Conservation (phyloP, 1,284 basidiomycete species). For the Apiotrichum mycotoxinovorans region DNA sequence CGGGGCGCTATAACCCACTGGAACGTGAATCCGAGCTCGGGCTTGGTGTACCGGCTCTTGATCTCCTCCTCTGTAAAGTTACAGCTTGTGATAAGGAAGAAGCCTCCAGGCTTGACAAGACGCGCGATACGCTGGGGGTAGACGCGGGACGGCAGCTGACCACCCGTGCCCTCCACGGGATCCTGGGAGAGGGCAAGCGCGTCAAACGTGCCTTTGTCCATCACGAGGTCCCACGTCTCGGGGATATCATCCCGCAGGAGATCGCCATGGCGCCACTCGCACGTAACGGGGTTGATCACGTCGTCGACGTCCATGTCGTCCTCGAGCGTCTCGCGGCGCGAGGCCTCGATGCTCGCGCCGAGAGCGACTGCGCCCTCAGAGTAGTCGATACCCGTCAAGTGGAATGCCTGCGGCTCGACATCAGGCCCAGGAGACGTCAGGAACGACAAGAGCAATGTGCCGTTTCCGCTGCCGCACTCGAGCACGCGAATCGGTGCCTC, state of each 20-base stretch:
- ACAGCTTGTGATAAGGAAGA: constrained; percentile 51
- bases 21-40: constrained; percentile 34
- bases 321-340: constrained; percentile 25
- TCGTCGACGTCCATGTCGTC: constrained; percentile 36
- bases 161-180: constrained; percentile 24
- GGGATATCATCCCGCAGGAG: constrained; percentile 36
- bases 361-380: constrained; percentile 35
- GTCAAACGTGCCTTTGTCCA: constrained; percentile 51
- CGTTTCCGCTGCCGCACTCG: constrained; percentile 48
- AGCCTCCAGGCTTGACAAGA: constrained; percentile 43
- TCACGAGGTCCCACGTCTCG: constrained; percentile 48
- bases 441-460: constrained; percentile 48
- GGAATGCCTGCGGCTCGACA: constrained; percentile 24
- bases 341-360: constrained; percentile 31
- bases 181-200: constrained; percentile 44
- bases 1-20: constrained; percentile 30
- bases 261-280: constrained; percentile 43
- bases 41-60: constrained; percentile 37
- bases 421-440: constrained; percentile 33
- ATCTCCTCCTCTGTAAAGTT: constrained; percentile 51
- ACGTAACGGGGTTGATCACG: constrained; percentile 32
- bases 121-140: constrained; percentile 45
- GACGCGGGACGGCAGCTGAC: constrained; percentile 39
- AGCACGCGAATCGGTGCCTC: constrained; percentile 31
- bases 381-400: constrained; percentile 50